Base-by-base conservation (phyloP, 1,139 yeast genomes). In the Blastobotrys raffinosifermentans region DNA sequence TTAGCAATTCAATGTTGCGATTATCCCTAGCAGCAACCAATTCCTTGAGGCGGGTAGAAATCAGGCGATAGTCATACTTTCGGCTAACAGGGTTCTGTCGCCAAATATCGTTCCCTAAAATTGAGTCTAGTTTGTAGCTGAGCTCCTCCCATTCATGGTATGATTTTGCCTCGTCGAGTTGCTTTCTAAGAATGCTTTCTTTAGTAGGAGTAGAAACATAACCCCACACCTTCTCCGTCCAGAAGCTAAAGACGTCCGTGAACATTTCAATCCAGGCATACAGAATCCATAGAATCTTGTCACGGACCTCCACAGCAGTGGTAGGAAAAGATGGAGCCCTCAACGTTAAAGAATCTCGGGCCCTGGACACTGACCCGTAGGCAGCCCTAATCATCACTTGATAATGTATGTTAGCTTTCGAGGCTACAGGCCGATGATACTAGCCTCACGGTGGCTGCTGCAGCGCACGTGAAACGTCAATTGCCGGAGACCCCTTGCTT, bases 31-130 rank as follows among this genome's bases (percentile, higher is more conserved):
- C 91, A 21, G 71, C 72, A 26, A 72, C 67, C 33, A 91, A 60
- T 26, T 72, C 68, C 43, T 77, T 73, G 40, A 82, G 67, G 36
- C 96, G 69, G 40, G 84, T 87, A 33, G 85, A 74, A 3, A 91
- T 85, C 29, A 91, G 69, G 27, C 78, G 69, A 58, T 85, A 91
- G 59, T 91, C 98, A 54, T 87, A 91, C 50, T 83, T 79, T 41
- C 75, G 74, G 34, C 93, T 80, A 14, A 80, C 77, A 45, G 91
- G 86, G 54, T 87, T 85, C 47, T 86, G 86, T 44, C 97, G 69
- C 96, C 69, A 64, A 10, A 61, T 45, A 37, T 63, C 67, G 41
- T 63, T 62, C 13, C 64, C 63, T 19, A 58, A 46, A 1, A 47
- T 33, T 3, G 55, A 47, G 38, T 63, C 68, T 19, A 63, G 53